Percentiles rank a stretch among this genome's conserved stretches.
phyloP scores from a whole-genome alignment of 768 basidiomycete genomes.

The Suillus variegatus region DNA sequence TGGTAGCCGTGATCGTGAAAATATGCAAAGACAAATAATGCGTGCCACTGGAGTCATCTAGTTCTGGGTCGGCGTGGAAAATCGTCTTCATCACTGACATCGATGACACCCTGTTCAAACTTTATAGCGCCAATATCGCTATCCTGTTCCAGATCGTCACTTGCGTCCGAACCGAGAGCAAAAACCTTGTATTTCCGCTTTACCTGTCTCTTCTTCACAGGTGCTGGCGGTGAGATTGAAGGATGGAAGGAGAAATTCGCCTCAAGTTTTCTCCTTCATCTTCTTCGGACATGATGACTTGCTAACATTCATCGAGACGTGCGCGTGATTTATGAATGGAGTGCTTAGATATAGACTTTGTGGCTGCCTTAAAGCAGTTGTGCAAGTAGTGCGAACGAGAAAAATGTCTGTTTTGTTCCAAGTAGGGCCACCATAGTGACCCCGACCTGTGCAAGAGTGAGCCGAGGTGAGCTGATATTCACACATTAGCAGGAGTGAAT shows the following conservation, averaged over 20 bases:
- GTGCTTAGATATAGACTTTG: not conserved
- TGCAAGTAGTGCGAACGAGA: not conserved
- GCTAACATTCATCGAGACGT: constrained; percentile 18
- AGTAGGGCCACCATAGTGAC: not conserved
- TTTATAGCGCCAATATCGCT: constrained; percentile 53
- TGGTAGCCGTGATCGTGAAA: not conserved
- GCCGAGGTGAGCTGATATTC: not conserved
- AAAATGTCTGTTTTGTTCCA: not conserved
- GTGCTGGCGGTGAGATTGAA: constrained; percentile 17
- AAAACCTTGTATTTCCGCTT: constrained; percentile 20
- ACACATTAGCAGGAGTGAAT: not conserved
- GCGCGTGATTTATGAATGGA: not conserved
- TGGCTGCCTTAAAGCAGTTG: not conserved
- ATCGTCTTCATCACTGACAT: constrained; percentile 26
- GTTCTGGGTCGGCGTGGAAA: constrained; percentile 24
- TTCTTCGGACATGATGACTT: constrained; percentile 24
- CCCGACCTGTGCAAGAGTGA: not conserved
- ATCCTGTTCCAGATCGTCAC: constrained; percentile 31
- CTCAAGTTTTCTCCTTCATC: constrained; percentile 47
- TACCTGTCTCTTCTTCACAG: constrained; percentile 6
- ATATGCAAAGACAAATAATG: not conserved
- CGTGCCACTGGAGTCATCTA: constrained; percentile 10
- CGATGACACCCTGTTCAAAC: constrained; percentile 41
- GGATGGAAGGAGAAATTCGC: constrained; percentile 34
- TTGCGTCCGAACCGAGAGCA: constrained; percentile 17